Base-by-base conservation (phyloP, 352 stramenopile genomes). In the Globisporangium perplexum region DNA sequence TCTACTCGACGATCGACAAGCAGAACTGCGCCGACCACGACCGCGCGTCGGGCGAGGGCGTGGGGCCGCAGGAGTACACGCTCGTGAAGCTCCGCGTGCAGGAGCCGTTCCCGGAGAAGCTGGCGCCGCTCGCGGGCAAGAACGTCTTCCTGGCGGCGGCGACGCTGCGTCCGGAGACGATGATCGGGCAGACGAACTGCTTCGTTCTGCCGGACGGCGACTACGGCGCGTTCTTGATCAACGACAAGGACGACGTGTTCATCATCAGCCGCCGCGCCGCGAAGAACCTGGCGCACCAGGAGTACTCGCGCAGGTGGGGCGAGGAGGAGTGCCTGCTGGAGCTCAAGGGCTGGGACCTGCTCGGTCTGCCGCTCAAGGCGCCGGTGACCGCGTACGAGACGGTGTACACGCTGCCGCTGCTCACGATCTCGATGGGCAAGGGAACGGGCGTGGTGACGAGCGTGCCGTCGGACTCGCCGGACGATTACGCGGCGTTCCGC, bases 161-260 rank as follows among this genome's bases (percentile, higher is more conserved):
- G 6, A 99, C 98, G 33, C 83, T 99, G 33, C 92, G 98, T 57
- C 96, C 98, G 0, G 98, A 99, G 78, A 99, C 98, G 45, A 99
- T 99, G 93, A 98, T 99, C 69, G 98, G 98, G 48, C 98, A 99
- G 84, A 99, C 98, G 14, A 99, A 99, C 83, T 99, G 97, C 85
- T 99, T 99, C 65, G 96, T 99, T 59, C 83, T 99, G 41, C 98
- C 98, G 10, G 91, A 97, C 22, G 97, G 97, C 55, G 93, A 99
- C 72, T 99, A 99, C 75, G 97, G 97, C 55, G 96, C 96, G 6
- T 99, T 97, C 80, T 72, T 98, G 51, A 93, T 98, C 55, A 93
- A 96, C 64, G 81, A 98, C 62, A 72, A 89, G 54, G 72, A 85
- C 22, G 95, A 98, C 55, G 85, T 99, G 41, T 98, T 98, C 67